Percentiles rank a stretch among this genome's conserved stretches.
These are phyloP conservation scores for Stagonosporopsis tanaceti DNA, from an alignment of 2,329 filamentous ascomycete species.

Conservation along the genomic window DNA sequence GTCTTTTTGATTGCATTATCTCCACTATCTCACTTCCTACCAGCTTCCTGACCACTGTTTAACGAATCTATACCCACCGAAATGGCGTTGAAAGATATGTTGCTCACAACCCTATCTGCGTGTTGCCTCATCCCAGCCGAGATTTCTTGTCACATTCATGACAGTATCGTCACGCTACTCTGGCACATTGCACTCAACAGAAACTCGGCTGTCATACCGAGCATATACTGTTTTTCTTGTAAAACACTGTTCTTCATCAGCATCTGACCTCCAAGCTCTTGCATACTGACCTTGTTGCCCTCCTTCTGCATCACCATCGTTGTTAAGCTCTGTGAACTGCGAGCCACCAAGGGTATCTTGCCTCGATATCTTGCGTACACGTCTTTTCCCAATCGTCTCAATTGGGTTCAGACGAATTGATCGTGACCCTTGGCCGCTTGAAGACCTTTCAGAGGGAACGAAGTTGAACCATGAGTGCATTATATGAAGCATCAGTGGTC, in stretches of 20 bases:
- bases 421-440: constrained; percentile 10
- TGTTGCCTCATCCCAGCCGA: constrained; percentile 31
- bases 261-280: constrained; percentile 28
- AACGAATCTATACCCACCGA: no score
- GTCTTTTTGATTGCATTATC: no score
- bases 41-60: no score
- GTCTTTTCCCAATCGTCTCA: constrained; percentile 35
- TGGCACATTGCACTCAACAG: neutral
- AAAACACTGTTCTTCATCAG: constrained; percentile 33
- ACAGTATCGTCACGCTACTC: constrained; percentile 13
- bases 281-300: constrained; percentile 9
- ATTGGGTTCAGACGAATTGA: constrained; percentile 21
- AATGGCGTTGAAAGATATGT: no score
- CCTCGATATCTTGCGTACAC: constrained; percentile 29
- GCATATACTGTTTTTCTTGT: constrained; percentile 27
- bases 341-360: constrained; percentile 26
- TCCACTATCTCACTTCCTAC: no score
- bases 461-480: constrained; percentile 20
- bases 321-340: constrained; percentile 18
- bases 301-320: constrained; percentile 3
- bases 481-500: constrained; percentile 28
- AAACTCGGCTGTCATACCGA: constrained; percentile 14
- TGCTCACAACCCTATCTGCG: neutral
- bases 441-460: constrained; percentile 21
- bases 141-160: constrained; percentile 29